phyloP scores from a whole-genome alignment of 2,329 filamentous ascomycete genomes.

The Lachnellula cervina region DNA sequence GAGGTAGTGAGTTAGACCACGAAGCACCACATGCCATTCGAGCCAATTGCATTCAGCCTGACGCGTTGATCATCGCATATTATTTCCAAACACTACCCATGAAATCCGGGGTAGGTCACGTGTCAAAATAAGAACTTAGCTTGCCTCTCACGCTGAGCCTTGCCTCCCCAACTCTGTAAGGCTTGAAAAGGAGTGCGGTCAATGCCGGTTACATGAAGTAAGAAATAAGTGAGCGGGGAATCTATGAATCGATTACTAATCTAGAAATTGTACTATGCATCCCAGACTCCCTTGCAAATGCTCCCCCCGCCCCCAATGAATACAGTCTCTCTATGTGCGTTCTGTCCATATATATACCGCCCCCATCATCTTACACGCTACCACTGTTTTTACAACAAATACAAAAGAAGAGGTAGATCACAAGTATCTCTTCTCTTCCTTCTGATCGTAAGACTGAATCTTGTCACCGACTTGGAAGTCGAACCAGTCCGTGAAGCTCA shows the following conservation, averaged over 20 bases:
- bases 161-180: too few relatives aligned
- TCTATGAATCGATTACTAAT: not conserved
- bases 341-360: not conserved
- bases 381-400: not conserved
- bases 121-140: not conserved
- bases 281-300: not conserved
- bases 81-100: not conserved
- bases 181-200: too few relatives aligned
- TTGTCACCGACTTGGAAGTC: slow-evolving; percentile 76
- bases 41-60: too few relatives aligned
- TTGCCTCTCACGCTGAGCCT: not conserved
- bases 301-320: not conserved
- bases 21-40: too few relatives aligned
- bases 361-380: not conserved
- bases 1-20: too few relatives aligned
- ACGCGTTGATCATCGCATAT: not conserved
- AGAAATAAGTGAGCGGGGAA: not conserved
- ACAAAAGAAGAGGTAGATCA: slow-evolving; percentile 10
- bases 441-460: slow-evolving; percentile 82
- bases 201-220: too few relatives aligned
- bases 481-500: slow-evolving; percentile 76
- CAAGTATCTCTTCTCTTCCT: slow-evolving; percentile 55
- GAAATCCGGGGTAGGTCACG: not conserved
- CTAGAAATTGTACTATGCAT: not conserved
- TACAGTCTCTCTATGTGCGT: not conserved